Conservation (phyloP, 2,329 filamentous ascomycete genomes). For the Xylariaceae sp. region DNA sequence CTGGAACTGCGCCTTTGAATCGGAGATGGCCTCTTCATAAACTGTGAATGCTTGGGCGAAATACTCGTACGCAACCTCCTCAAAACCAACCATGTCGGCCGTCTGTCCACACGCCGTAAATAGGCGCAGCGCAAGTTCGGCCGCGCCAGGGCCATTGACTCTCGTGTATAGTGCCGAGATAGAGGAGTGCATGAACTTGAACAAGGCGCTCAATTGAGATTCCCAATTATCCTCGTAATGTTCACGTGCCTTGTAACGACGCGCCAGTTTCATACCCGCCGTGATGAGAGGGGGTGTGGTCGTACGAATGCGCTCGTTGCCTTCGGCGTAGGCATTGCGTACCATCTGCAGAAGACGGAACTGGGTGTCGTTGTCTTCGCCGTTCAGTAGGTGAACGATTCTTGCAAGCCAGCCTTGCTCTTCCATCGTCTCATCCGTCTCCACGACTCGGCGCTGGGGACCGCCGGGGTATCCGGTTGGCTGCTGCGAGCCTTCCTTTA, state of each 20-base stretch:
- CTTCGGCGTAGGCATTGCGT: slow-evolving; percentile 80
- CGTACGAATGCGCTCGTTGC: slow-evolving; percentile 91
- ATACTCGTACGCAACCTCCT: slow-evolving; percentile 96
- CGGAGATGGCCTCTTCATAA: slow-evolving; percentile 93
- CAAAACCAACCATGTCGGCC: slow-evolving; percentile 83
- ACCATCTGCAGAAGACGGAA: slow-evolving; percentile 88
- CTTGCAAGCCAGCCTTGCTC: slow-evolving; percentile 96
- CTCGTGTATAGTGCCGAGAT: slow-evolving; percentile 83
- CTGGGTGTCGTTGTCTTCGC: slow-evolving; percentile 84
- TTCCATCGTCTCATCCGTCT: slow-evolving; percentile 96
- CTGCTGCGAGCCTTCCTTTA: slow-evolving; percentile 84
- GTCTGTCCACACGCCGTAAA: slow-evolving; percentile 92
- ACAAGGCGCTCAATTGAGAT: slow-evolving; percentile 66
- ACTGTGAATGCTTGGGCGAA: slow-evolving; percentile 98
- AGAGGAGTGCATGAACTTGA: slow-evolving; percentile 91
- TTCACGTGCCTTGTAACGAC: slow-evolving; percentile 83
- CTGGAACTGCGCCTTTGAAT: slow-evolving; percentile 95
- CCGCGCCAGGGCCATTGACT: slow-evolving; percentile 69
- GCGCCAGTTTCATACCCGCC: slow-evolving; percentile 80
- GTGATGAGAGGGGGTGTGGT: slow-evolving; percentile 92
- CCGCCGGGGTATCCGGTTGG: slow-evolving; percentile 80
- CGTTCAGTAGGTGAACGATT: slow-evolving; percentile 81
- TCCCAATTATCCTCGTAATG: slow-evolving; percentile 67
- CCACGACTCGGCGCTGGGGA: slow-evolving; percentile 66
- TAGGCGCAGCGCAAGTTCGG: slow-evolving; percentile 81